Conservation (phyloP, 306 rosid species). For the Abrus pulchellus region DNA sequence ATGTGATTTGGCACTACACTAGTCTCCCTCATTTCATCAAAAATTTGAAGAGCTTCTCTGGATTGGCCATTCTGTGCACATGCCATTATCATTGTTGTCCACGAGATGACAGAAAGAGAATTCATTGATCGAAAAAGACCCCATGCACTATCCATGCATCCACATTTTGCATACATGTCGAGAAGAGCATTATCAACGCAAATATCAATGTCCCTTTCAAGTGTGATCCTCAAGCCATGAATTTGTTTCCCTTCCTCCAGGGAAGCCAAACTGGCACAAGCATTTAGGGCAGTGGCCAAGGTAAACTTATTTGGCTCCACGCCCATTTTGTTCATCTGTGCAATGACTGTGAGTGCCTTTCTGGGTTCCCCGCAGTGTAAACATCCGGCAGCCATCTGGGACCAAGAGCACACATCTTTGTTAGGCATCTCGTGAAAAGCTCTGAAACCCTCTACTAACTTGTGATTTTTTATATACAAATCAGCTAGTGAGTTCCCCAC, state of each 20-base stretch:
- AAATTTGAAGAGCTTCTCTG: constrained; percentile 70
- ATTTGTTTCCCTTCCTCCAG: constrained; percentile 76
- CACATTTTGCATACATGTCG: constrained; percentile 91
- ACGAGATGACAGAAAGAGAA: constrained; percentile 69
- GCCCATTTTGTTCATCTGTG: constrained; percentile 59
- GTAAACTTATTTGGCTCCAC: constrained; percentile 74
- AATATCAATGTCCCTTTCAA: constrained; percentile 66
- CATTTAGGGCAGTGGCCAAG: constrained; percentile 74
- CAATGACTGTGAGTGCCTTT: constrained; percentile 62
- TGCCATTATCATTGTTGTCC: constrained; percentile 88
- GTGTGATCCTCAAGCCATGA: constrained; percentile 77
- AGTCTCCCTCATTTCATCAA: constrained; percentile 67
- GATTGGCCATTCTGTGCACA: constrained; percentile 75
- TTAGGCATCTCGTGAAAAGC: constrained; percentile 73
- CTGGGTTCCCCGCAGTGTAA: constrained; percentile 69
- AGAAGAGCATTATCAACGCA: constrained; percentile 85
- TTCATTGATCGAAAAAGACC: constrained; percentile 59
- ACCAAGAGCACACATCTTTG: constrained; percentile 80
- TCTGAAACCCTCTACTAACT: constrained; percentile 65
- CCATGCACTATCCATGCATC: constrained; percentile 67
- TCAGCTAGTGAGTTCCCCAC: constrained; percentile 75
- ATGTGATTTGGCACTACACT: constrained; percentile 67
- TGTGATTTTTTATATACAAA: constrained; percentile 69
- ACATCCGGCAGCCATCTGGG: constrained; percentile 80
- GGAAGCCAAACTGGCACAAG: constrained; percentile 71